phyloP scores from a whole-genome alignment of 768 basidiomycete genomes.

The Lactarius hatsudake region DNA sequence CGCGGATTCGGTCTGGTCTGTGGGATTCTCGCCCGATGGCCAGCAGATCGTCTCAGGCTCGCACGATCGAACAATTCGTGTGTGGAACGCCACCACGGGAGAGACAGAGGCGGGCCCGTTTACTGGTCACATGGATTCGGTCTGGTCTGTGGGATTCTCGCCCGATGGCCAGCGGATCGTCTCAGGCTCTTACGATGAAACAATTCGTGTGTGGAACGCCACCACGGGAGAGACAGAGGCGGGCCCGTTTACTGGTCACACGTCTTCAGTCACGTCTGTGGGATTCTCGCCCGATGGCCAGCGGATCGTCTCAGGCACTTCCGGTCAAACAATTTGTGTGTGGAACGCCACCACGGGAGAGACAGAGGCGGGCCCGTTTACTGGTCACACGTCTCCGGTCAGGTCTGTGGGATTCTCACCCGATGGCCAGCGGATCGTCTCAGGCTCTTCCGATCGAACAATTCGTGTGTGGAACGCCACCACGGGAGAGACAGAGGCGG shows the following conservation, averaged over 20 bases:
- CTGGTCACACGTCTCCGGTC: too few relatives aligned
- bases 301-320: neutral
- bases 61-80: neutral
- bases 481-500: neutral
- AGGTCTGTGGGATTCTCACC: too few relatives aligned
- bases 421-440: too few relatives aligned
- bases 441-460: neutral
- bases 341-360: too few relatives aligned
- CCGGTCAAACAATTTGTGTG: neutral
- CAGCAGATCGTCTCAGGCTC: neutral
- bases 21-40: neutral
- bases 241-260: neutral
- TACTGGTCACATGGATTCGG: neutral
- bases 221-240: neutral
- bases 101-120: neutral
- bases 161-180: slow-evolving; percentile 3
- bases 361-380: too few relatives aligned
- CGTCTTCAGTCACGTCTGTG: neutral
- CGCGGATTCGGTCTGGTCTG: accelerated
- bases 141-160: neutral
- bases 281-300: slow-evolving; percentile 5
- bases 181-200: neutral
- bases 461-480: too few relatives aligned
- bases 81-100: neutral
- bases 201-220: neutral